Evolutionary conservation across 1,284 basidiomycete genomes (phyloP), one percentile per base, ranked within the genome.

Genomic region (Pisolithus thermaeus): DNA sequence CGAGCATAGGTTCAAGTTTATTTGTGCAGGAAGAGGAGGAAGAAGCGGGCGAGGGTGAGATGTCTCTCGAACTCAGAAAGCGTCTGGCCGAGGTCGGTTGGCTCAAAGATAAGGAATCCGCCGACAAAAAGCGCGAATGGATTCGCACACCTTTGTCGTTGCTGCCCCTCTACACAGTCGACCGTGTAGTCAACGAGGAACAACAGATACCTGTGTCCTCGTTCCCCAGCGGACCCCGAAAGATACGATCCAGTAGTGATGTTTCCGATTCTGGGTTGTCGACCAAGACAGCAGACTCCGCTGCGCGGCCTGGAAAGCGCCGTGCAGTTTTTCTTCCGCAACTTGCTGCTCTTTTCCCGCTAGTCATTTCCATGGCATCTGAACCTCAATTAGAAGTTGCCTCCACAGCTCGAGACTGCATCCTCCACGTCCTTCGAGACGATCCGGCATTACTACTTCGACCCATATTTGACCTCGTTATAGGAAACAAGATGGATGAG

Each of bases 371-470:
- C 0, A 68, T 88, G 51, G 72, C 77, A 1, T 73, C 73, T 42
- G 83, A 87, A 55, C 56, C 67, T 20, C 77, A 84, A 59, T 74
- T 81, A 54, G 58, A 66, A 1, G 75, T 88, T 20, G 75, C 81
- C 2, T 75, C 72, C n/a, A 68, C 76, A 0, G 82, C 87, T 7
- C 75, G 78, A 28, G 76, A 75, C 42, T 67, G 81, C 4, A 61
- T 90, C 20, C 58, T 84, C n/a, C 80, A 88, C 54, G 66, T 87
- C 32, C 86, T 91, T 79, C 76, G 87, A 23, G 86, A 89, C 59
- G 89, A 92, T 58, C 81, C 87, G 2, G 71, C 74, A 18, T 69
- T 86, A 7, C 69, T 90, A 14, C 73, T 80, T 12, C 75, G 87
- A n/a, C 78, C 84, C 4, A 70, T 83, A 14, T 73, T 87, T 48